These are phyloP conservation scores for Primulina tabacum DNA, from an alignment of 257 asterid species.

Conservation along the genomic window DNA sequence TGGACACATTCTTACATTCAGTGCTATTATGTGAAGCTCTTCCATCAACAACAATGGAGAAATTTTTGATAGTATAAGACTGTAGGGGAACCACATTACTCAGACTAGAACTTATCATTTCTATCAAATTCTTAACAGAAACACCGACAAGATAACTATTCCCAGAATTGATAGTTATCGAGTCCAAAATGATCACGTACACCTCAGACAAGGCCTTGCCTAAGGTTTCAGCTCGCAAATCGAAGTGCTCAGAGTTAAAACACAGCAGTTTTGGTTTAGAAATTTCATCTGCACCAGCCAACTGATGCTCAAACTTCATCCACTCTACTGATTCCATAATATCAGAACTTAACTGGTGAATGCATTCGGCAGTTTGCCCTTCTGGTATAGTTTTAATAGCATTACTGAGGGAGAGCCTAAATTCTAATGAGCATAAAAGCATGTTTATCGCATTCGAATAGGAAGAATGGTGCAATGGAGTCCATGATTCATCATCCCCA, in stretches of 20 bases:
- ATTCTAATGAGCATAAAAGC: slow-evolving; percentile 60
- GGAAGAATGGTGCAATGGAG: slow-evolving; percentile 29
- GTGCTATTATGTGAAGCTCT: slow-evolving; percentile 29
- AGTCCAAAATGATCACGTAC: slow-evolving; percentile 64
- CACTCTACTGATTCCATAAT: slow-evolving; percentile 66
- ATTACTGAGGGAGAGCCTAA: slow-evolving; percentile 64
- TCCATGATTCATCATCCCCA: slow-evolving; percentile 32
- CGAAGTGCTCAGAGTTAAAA: slow-evolving; percentile 28
- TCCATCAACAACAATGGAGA: slow-evolving; percentile 46
- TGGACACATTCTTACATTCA: slow-evolving; percentile 33
- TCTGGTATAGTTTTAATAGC: slow-evolving; percentile 82
- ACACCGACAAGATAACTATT: slow-evolving; percentile 64
- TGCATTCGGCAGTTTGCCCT: slow-evolving; percentile 86
- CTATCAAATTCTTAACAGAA: slow-evolving; percentile 59
- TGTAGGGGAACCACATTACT: slow-evolving; percentile 41
- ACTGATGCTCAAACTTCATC: slow-evolving; percentile 47
- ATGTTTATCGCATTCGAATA: slow-evolving; percentile 52
- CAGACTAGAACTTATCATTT: slow-evolving; percentile 47
- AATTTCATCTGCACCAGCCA: slow-evolving; percentile 32
- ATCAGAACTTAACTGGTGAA: slow-evolving; percentile 56
- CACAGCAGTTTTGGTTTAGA: slow-evolving; percentile 27
- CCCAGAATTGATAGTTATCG: slow-evolving; percentile 71
- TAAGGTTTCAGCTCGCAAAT: slow-evolving; percentile 57
- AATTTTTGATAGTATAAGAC: slow-evolving; percentile 36
- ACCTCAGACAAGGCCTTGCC: slow-evolving; percentile 70